Percentiles rank a stretch among this genome's conserved stretches.
Conservation (phyloP, 768 basidiomycete genomes). For the Hirschioporus abietinus region DNA sequence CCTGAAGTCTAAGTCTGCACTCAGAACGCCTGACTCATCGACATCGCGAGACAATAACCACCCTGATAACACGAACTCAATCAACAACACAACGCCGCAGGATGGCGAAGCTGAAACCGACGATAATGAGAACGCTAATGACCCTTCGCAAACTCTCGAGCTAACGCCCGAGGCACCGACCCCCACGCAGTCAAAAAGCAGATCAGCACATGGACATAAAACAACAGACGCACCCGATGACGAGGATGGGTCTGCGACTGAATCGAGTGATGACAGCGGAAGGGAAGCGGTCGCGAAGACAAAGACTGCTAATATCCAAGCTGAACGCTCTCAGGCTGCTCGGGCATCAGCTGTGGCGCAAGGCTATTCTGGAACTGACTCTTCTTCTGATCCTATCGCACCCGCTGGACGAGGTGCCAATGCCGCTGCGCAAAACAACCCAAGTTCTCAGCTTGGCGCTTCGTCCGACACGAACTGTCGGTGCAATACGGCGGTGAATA, state of each 20-base stretch:
- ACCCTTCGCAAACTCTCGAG: background rate
- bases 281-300: background rate
- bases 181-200: background rate
- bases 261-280: background rate
- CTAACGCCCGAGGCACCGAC: background rate
- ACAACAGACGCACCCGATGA: background rate
- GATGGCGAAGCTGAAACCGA: background rate
- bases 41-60: background rate
- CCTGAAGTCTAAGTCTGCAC: background rate
- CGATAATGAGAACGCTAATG: background rate
- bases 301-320: background rate
- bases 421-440: background rate
- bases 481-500: background rate
- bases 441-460: background rate
- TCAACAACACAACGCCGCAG: background rate
- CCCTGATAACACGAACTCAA: background rate
- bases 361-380: background rate
- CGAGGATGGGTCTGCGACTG: background rate
- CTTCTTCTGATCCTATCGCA: background rate
- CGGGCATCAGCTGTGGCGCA: background rate
- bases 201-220: slow-evolving; percentile 1
- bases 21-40: background rate
- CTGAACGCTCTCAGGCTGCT: background rate
- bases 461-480: background rate
- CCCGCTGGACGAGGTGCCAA: background rate